Evolutionary conservation across 2,329 filamentous ascomycete genomes (phyloP), one percentile per base, ranked within the genome.

Genomic region (Niveomyces coronatus): DNA sequence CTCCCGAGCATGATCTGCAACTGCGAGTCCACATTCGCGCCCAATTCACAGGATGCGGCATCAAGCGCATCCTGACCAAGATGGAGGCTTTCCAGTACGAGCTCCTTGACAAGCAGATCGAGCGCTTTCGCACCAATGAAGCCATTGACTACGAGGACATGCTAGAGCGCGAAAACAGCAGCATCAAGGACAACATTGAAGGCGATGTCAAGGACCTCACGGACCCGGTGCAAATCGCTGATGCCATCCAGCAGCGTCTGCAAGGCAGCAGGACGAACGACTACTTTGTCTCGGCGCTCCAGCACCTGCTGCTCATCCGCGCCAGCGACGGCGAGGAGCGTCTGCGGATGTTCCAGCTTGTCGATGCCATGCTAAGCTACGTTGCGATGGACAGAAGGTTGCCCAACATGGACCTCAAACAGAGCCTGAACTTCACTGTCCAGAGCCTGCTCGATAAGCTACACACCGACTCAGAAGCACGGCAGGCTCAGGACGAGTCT

Each of bases 1-100:
- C 87, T 3, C 83, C 88, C 0, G 84, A 93, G 54, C 75, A 77
- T 50, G 91, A 98, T 54, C 67, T 98, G 47, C 85, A 94, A 62
- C 67, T 96, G 46, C 79, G 91, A 55, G 85, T 93, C 57, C 91
- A 96, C 61, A 88, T 96, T 53, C 77, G 91, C 46, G 89, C 91
- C 17, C 91, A 96, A 58, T 95, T 98, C 56, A 94, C 84, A 53
- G 87, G 84, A 58, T 94, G 87, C 60, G 91, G 91, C 41, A 86
- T 96, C 71, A 93, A 88, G 68, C 81, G 91, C 42, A 84, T 96
- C 51, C 67, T 96, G 61, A 82, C 73, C 48, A 98, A 96, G 72
- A 96, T 96, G 91, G 88, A 94, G 61, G 84, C 77, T 30, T 96
- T 98, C 67, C 88, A 96, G 60, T 98, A 96, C 64, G 91, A 98